These are phyloP conservation scores for Boeremia lycopersici DNA, from an alignment of 2,329 filamentous ascomycete species.

Conservation along the genomic window DNA sequence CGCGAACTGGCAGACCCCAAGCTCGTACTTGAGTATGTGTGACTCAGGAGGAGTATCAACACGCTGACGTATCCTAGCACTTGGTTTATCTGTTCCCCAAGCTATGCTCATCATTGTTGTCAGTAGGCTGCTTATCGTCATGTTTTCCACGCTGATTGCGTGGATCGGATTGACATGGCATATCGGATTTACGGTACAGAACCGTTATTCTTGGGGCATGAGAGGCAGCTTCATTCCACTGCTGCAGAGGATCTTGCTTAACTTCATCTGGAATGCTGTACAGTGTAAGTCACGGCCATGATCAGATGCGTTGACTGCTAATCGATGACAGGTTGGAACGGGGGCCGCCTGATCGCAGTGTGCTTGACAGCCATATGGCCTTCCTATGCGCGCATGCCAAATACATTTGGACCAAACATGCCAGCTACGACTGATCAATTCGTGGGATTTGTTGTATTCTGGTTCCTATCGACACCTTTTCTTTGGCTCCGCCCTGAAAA, in stretches of 20 bases:
- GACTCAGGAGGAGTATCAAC: neutral
- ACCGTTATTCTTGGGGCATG: conserved; percentile 58
- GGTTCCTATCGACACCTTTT: conserved; percentile 51
- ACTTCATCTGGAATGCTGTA: conserved; percentile 59
- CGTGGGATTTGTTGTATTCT: conserved; percentile 44
- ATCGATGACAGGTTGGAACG: conserved; percentile 41
- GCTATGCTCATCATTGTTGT: conserved; percentile 57
- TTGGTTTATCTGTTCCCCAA: conserved; percentile 56
- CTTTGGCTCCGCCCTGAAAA: conserved; percentile 57
- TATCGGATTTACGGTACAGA: conserved; percentile 58
- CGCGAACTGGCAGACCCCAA: conserved; percentile 57
- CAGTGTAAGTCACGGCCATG: conserved; percentile 48
- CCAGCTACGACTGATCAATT: conserved; percentile 46
- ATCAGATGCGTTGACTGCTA: neutral
- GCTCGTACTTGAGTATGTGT: conserved; percentile 50
- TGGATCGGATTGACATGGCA: conserved; percentile 59
- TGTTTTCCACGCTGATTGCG: conserved; percentile 54
- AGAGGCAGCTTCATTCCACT: conserved; percentile 57
- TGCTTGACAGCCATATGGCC: conserved; percentile 47
- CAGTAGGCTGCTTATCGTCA: conserved; percentile 50
- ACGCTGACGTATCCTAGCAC: conserved; percentile 30
- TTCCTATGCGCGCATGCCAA: conserved; percentile 43
- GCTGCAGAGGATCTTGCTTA: conserved; percentile 55
- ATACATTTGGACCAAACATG: conserved; percentile 42
- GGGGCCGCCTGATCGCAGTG: conserved; percentile 41